These are phyloP conservation scores for Ascosphaera apis DNA, from an alignment of 2,329 filamentous ascomycete species.

Conservation along the genomic window DNA sequence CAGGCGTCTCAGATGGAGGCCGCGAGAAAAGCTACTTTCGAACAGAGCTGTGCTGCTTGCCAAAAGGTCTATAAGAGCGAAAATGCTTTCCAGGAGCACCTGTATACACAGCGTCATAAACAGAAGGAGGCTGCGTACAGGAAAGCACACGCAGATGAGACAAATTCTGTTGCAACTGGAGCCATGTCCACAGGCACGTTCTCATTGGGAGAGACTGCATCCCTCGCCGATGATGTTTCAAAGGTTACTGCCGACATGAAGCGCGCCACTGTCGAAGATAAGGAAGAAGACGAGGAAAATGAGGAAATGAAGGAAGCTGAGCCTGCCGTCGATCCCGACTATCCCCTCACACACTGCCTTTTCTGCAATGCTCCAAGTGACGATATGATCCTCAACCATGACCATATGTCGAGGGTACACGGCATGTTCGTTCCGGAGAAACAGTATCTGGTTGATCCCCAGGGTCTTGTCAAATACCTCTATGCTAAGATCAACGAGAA, in stretches of 20 bases:
- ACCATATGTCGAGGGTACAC: conserved; percentile 81
- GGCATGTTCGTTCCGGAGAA: conserved; percentile 92
- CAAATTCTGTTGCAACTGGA: conserved; percentile 59
- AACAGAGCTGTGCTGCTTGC: conserved; percentile 61
- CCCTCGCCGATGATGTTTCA: conserved; percentile 12
- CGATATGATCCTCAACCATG: conserved; percentile 48
- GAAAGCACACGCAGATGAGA: conserved; percentile 34
- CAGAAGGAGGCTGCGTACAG: conserved; percentile 34
- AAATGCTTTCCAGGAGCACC: conserved; percentile 82
- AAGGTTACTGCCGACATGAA: conserved; percentile 36
- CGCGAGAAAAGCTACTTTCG: conserved; percentile 70
- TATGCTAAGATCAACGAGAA: conserved; percentile 58
- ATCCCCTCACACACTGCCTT: conserved; percentile 39
- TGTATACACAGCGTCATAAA: conserved; percentile 78
- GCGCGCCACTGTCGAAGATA: conserved; percentile 52
- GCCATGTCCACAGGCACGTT: conserved; percentile 69
- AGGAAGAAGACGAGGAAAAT: conserved; percentile 22
- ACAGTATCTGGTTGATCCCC: conserved; percentile 56
- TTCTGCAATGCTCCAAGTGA: conserved; percentile 83
- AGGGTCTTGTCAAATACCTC: conserved; percentile 58
- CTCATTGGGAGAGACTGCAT: conserved; percentile 55
- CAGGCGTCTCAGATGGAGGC: conserved; percentile 66
- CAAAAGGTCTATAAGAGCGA: conserved; percentile 90
- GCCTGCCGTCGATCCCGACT: conserved; percentile 17
- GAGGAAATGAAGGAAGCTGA: conserved; percentile 20